Base-by-base conservation (phyloP, 1,284 basidiomycete genomes). In the Sporisorium reilianum region DNA sequence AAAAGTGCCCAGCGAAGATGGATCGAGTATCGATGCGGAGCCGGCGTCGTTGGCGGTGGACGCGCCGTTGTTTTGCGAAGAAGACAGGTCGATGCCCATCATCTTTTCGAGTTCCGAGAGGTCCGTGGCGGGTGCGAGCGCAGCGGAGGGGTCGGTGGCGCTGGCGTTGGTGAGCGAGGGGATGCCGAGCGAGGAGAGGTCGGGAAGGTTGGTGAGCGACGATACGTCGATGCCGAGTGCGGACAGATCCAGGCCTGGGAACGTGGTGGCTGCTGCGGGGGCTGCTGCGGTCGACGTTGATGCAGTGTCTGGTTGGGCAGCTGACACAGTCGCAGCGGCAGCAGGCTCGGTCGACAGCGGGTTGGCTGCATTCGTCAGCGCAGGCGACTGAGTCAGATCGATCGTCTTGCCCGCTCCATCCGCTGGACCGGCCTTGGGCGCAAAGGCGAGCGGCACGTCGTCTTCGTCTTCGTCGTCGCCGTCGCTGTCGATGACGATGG, bases 391-490 rank as follows among this genome's bases (percentile, higher is more conserved):
- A 8, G 72, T 75, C 5, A 75, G 64, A 26, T 75, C 72, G 40
- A 70, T 70, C 14, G 72, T n/a, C 14, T 69, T 68, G 11, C 38
- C 40, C 2, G 53, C 28, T 1, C 41, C 25, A 5, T 57, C 63
- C 4, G 51, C 50, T 0, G 38, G 42, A 1, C 53, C 58, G 18
- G 63, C 36, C 30, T 76, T 76, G 38, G 73, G 73, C 9, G 58
- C 68, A 20, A 72, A 64, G 16, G 74, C 74, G 1, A 76, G 62
- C 14, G 74, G 74, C 7, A 76, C 64, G 25, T 76, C 74, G 54
- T 76, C 74, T 41, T 76, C 74, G 54, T 76, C 74, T 41, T 76
- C 73, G 46, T 74, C 66, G 16, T 68, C 65, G 9, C 55, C 59
- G 28, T 75, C 72, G 38, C 65, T 68, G 38, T 76, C 74, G 26